Evolutionary conservation across 2,329 filamentous ascomycete species (phyloP).

Genomic region (Claviceps capensis): DNA sequence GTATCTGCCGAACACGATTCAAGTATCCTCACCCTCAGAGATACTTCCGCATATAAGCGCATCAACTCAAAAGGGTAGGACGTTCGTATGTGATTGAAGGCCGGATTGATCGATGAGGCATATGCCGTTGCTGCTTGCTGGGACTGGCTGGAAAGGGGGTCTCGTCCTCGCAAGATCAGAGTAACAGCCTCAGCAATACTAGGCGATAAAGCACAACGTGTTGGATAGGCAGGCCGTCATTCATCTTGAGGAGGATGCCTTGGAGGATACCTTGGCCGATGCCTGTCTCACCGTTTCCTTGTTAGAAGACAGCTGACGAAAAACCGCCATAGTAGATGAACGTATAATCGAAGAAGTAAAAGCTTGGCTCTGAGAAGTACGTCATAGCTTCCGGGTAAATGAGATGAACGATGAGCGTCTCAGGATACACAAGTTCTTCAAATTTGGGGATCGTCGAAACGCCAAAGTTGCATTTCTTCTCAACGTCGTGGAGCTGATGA

Average conservation of each 20-base stretch:
- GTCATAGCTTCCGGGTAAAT: background rate
- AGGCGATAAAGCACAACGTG: background rate
- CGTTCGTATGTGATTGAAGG: slow-evolving; percentile 1
- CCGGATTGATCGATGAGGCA: background rate
- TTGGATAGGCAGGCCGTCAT: background rate
- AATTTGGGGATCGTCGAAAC: background rate
- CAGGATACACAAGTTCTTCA: background rate
- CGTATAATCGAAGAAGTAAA: background rate
- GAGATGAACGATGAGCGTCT: background rate
- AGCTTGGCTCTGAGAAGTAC: background rate
- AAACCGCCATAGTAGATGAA: background rate
- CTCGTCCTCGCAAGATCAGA: background rate
- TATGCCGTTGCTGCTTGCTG: background rate
- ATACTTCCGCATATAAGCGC: background rate
- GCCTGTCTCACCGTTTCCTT: background rate
- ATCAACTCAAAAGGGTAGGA: background rate
- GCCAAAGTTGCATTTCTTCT: background rate
- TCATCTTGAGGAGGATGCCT: background rate
- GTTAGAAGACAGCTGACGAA: background rate
- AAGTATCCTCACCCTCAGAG: background rate
- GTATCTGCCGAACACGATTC: background rate
- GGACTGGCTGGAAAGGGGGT: background rate
- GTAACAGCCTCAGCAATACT: background rate
- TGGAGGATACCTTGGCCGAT: background rate
- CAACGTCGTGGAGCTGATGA: background rate